A percentile compares a stretch with the other conserved stretches of the same genome.
Conservation (phyloP, 1,139 yeast genomes). For the Taphrina flavorubra region DNA sequence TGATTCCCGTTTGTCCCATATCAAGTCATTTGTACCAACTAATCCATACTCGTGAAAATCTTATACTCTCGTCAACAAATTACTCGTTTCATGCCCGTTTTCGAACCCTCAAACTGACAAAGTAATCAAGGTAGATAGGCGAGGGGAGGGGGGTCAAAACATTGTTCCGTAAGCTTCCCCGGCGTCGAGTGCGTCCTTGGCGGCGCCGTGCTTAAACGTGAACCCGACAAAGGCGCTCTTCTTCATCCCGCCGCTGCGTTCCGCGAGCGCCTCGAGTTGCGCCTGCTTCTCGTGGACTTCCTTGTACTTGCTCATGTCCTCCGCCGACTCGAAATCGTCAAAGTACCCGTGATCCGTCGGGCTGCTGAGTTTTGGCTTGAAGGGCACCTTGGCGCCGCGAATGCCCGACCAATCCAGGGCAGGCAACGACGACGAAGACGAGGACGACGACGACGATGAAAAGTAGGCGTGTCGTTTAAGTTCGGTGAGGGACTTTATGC, state of each 20-base stretch:
- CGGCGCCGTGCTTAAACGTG: conserved; percentile 75
- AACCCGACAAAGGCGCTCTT: conserved; percentile 87
- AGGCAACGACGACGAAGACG: conserved; percentile 47
- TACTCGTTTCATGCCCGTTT: too few relatives aligned
- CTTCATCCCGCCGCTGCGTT: conserved; percentile 60
- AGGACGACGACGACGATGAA: conserved; percentile 51
- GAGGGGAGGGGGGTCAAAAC: conserved; percentile 4
- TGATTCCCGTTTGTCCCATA: too few relatives aligned
- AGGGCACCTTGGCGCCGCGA: conserved; percentile 69
- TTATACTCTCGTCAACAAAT: too few relatives aligned
- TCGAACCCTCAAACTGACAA: too few relatives aligned
- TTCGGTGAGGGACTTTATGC: conserved; percentile 80
- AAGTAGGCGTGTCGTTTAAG: conserved; percentile 82
- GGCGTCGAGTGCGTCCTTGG: conserved; percentile 18
- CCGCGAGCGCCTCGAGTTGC: conserved; percentile 81
- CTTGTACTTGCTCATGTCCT: conserved; percentile 96
- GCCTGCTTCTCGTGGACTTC: conserved; percentile 92
- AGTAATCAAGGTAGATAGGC: neutral
- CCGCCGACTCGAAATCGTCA: conserved; percentile 95
- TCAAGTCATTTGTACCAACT: too few relatives aligned
- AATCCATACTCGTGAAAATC: too few relatives aligned
- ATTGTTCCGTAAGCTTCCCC: conserved; percentile 27
- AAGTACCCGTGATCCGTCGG: conserved; percentile 99
- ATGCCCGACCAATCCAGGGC: conserved; percentile 80
- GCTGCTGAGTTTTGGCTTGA: conserved; percentile 92